Percentiles rank a stretch among this genome's conserved stretches.
Conservation (phyloP, 495 filamentous ascomycete species). For the Penicillium flavigenum region DNA sequence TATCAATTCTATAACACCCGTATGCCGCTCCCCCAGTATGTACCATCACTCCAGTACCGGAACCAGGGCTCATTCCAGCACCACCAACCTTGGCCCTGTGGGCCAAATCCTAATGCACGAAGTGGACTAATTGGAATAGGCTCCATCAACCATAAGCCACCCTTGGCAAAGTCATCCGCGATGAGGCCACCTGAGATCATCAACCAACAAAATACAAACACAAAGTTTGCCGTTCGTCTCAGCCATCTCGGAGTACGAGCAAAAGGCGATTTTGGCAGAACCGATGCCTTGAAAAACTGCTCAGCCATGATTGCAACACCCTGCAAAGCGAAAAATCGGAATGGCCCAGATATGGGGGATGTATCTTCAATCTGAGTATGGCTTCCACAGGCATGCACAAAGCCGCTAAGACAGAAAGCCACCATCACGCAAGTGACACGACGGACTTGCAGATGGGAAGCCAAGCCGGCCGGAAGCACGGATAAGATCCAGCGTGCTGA, state of each 20-base stretch:
- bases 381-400: constrained; percentile 60
- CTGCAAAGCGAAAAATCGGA: constrained; percentile 59
- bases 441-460: constrained; percentile 18
- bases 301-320: constrained; percentile 56
- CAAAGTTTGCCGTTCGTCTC: constrained; percentile 49
- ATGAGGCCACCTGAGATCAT: constrained; percentile 52
- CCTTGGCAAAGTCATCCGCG: constrained; percentile 60
- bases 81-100: constrained; percentile 53
- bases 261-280: constrained; percentile 30
- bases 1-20: constrained; percentile 22
- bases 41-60: constrained; percentile 49
- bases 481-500: constrained; percentile 52
- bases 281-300: constrained; percentile 24
- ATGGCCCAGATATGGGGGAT: constrained; percentile 39
- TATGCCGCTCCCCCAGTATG: constrained; percentile 67
- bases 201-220: constrained; percentile 58
- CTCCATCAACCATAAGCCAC: constrained; percentile 65
- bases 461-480: constrained; percentile 27
- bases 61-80: constrained; percentile 55
- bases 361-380: constrained; percentile 51
- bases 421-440: constrained; percentile 37
- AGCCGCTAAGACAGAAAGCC: constrained; percentile 59
- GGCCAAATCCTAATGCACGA: constrained; percentile 52
- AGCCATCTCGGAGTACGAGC: constrained; percentile 35
- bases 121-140: constrained; percentile 65